phyloP scores from a whole-genome alignment of 108 stramenopile species.

The Skeletonema grethae region DNA sequence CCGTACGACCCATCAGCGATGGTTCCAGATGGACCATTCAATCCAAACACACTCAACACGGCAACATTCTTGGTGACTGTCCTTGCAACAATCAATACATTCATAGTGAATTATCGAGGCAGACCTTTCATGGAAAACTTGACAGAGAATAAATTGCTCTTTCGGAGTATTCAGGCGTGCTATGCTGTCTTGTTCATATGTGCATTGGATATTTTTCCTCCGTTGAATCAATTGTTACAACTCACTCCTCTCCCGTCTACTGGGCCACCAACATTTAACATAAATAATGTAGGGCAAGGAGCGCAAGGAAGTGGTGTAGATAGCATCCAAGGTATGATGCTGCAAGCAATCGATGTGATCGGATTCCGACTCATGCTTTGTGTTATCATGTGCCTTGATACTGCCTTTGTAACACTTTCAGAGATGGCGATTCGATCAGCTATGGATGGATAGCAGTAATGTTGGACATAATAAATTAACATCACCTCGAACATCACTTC shows the following conservation, averaged over 20 bases:
- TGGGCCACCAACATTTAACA: slow-evolving; percentile 10
- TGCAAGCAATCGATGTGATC: slow-evolving; percentile 29
- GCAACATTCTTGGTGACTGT: slow-evolving; percentile 88
- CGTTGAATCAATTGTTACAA: slow-evolving; percentile 82
- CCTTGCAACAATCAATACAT: slow-evolving; percentile 90
- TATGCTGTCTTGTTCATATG: slow-evolving; percentile 66
- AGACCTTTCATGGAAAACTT: slow-evolving; percentile 91
- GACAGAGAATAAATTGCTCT: slow-evolving; percentile 76
- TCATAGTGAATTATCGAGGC: slow-evolving; percentile 96
- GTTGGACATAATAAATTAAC: not conserved
- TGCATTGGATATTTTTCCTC: slow-evolving; percentile 75
- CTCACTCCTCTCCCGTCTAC: slow-evolving; percentile 65
- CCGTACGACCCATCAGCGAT: slow-evolving; percentile 72
- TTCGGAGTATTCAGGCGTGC: slow-evolving; percentile 64
- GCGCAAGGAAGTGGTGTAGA: not conserved
- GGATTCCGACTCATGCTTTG: slow-evolving; percentile 62
- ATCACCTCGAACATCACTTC: too few relatives aligned
- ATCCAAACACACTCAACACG: slow-evolving; percentile 92
- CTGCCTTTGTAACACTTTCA: slow-evolving; percentile 43
- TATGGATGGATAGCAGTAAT: not conserved
- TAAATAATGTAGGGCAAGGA: slow-evolving; percentile 6
- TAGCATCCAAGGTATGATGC: slow-evolving; percentile 12
- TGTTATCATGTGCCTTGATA: slow-evolving; percentile 68
- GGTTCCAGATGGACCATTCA: slow-evolving; percentile 94
- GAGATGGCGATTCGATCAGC: slow-evolving; percentile 44